Base-by-base conservation (phyloP, 495 filamentous ascomycete species). In the Venustampulla echinocandica region DNA sequence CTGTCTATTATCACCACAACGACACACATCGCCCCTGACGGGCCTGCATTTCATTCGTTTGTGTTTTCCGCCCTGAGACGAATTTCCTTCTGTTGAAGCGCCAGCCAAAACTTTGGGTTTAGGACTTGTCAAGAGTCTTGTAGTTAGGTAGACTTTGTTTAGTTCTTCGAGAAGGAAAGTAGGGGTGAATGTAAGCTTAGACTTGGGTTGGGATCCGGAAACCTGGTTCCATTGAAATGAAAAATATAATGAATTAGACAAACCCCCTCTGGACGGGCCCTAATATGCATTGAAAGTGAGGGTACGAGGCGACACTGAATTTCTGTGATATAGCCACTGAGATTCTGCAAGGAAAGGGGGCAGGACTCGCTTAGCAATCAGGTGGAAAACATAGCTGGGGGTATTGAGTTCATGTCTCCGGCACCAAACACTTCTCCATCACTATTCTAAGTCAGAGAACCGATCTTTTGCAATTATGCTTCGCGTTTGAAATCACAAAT, bases 121-220 rank as follows among this genome's bases (percentile, higher is more conserved):
- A 3, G 28, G 28, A 34, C 14, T 20, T 11, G 28, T 2, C 18
- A 44, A 34, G 42, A 44, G n/a, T n/a, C n/a, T 44, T 44, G 42
- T 44, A 44, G 42, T 32, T 44, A 44, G 42, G 25, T 44, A 32
- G 23, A 20, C 20, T 44, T 42, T 19, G 39, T n/a, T n/a, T n/a
- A n/a, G 39, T 4, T 42, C n/a, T 24, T 42, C 11, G 42, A 33
- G 25, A 19, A 19, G 24, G 22, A 19, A 32, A 20, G 14, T n/a
- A 44, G 9, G 24, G 2, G 15, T 15, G n/a, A 15, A 44, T 44
- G 42, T 44, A 11, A 18, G 13, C 11, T 15, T 44, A 20, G 42
- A 33, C 2, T 44, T 44, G 19, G 20, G 23, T 42, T 42, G 39
- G 6, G 21, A n/a, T n/a, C 39, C 39, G 20, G 24, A 25, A 33